phyloP scores from a whole-genome alignment of 2,329 filamentous ascomycete species.

The Cladophialophora carrionii region DNA sequence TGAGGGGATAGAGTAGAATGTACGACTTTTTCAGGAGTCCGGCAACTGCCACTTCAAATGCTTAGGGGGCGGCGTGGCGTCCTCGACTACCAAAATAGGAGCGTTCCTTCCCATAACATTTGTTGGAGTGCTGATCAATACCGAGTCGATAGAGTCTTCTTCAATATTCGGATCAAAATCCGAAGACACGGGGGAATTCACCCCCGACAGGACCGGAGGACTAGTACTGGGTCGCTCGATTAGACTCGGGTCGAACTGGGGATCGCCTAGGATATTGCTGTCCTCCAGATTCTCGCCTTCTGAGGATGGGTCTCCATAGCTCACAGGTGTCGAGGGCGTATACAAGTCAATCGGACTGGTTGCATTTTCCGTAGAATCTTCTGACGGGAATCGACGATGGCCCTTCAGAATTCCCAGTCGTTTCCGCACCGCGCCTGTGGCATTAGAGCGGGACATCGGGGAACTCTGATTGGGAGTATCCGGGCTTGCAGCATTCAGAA shows the following conservation, averaged over 20 bases:
- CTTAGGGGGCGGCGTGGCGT: constrained; percentile 32
- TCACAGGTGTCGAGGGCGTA: constrained; percentile 36
- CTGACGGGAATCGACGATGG: constrained; percentile 33
- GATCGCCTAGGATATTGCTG: constrained; percentile 27
- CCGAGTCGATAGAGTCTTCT: constrained; percentile 29
- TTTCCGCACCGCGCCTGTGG: constrained; percentile 17
- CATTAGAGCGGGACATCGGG: constrained; percentile 26
- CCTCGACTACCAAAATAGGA: constrained; percentile 28
- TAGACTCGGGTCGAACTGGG: constrained; percentile 36
- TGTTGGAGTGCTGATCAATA: constrained; percentile 12
- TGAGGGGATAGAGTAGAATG: not conserved
- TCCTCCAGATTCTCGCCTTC: constrained; percentile 23
- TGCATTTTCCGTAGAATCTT: constrained; percentile 32
- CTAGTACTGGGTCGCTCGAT: constrained; percentile 38
- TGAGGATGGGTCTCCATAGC: constrained; percentile 34
- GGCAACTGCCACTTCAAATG: constrained; percentile 37
- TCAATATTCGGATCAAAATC: constrained; percentile 7
- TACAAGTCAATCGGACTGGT: constrained; percentile 33
- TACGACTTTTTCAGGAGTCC: constrained; percentile 16
- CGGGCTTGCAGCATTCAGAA: constrained; percentile 29
- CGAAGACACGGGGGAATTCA: constrained; percentile 18
- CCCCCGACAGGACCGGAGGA: constrained; percentile 30
- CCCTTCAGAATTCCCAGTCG: constrained; percentile 35
- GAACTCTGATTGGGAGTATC: constrained; percentile 30
- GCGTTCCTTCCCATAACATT: not conserved